Evolutionary conservation across 305 asterid species (phyloP).

Genomic region (Fraxinus greggii): DNA sequence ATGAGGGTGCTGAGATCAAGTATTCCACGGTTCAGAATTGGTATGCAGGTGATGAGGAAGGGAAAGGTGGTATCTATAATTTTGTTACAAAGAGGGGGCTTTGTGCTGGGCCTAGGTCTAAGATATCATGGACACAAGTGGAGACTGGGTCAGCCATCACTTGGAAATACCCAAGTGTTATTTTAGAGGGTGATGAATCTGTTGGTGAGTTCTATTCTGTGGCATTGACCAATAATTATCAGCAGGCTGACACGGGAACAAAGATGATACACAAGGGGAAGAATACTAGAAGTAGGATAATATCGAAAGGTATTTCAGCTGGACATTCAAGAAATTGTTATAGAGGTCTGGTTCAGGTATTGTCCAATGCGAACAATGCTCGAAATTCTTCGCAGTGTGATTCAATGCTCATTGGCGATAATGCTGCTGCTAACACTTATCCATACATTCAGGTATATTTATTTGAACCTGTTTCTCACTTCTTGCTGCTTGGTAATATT

Average conservation of each 20-base stretch:
- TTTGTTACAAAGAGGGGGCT: constrained; percentile 91
- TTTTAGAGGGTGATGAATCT: constrained; percentile 88
- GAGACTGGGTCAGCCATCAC: constrained; percentile 97
- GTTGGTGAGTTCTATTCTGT: constrained; percentile 96
- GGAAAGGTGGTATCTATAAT: constrained; percentile 80
- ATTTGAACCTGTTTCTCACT: background rate
- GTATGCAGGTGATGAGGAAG: constrained; percentile 91
- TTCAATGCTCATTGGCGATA: constrained; percentile 85
- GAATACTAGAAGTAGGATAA: constrained; percentile 86
- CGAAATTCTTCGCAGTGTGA: constrained; percentile 84
- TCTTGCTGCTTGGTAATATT: background rate
- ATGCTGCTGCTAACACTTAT: constrained; percentile 86
- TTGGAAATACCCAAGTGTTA: constrained; percentile 96
- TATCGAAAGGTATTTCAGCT: constrained; percentile 91
- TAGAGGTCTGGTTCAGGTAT: constrained; percentile 84
- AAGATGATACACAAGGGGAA: constrained; percentile 98
- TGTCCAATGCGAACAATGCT: constrained; percentile 76
- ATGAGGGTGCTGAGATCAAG: constrained; percentile 77
- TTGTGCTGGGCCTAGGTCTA: constrained; percentile 70
- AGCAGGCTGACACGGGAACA: constrained; percentile 97
- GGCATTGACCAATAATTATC: constrained; percentile 83
- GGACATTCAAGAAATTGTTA: constrained; percentile 81
- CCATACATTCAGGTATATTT: constrained; percentile 80
- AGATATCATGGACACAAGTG: constrained; percentile 98
- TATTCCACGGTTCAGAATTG: constrained; percentile 96